phyloP scores from a whole-genome alignment of 805 yeast species.

The Kluyveromyces nonfermentans region DNA sequence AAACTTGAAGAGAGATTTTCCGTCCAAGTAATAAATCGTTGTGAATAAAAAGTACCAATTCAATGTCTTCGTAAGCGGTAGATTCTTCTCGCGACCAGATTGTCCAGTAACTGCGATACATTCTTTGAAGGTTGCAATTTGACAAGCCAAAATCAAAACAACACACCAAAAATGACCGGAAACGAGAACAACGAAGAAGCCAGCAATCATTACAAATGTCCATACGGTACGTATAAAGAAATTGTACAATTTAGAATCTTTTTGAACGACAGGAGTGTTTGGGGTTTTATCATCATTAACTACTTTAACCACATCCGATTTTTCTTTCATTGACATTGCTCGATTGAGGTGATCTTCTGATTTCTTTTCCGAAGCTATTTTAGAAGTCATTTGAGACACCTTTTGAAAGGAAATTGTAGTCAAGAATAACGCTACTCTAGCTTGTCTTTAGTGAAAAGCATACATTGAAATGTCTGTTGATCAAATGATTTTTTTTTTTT shows the following conservation, averaged over 20 bases:
- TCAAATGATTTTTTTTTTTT: neutral
- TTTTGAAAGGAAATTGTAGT: neutral
- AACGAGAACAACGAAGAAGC: slow-evolving; percentile 58
- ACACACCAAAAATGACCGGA: slow-evolving; percentile 84
- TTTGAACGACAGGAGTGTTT: neutral
- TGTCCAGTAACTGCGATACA: slow-evolving; percentile 75
- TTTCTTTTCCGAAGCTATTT: neutral
- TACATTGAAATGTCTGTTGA: neutral
- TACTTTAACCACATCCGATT: neutral
- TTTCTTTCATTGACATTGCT: neutral
- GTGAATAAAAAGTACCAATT: slow-evolving; percentile 89
- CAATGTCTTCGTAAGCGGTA: slow-evolving; percentile 73
- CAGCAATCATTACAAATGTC: slow-evolving; percentile 84
- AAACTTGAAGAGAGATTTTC: slow-evolving; percentile 67
- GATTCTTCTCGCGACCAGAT: slow-evolving; percentile 72
- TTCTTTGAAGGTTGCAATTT: slow-evolving; percentile 81
- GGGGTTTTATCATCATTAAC: neutral
- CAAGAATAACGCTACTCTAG: neutral
- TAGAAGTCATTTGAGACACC: neutral
- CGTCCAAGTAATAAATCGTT: slow-evolving; percentile 84
- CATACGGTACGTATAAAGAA: slow-evolving; percentile 83
- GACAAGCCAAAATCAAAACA: slow-evolving; percentile 58
- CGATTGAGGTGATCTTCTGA: neutral
- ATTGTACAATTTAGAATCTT: slow-evolving; percentile 18
- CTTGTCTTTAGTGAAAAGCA: neutral